Conservation (phyloP, 768 basidiomycete species). For the Hypholoma fasciculare region DNA sequence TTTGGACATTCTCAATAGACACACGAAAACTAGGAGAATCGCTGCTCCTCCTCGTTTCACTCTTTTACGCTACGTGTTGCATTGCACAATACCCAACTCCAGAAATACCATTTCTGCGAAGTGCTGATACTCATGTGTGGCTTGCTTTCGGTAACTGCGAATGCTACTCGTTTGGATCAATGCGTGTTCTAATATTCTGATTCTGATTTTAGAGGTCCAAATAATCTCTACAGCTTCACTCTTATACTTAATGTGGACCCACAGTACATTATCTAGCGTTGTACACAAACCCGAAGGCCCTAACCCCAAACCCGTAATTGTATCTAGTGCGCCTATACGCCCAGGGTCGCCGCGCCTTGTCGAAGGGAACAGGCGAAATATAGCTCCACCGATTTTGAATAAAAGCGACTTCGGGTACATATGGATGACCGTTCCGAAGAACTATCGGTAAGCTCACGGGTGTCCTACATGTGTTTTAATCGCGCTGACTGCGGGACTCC, state of each 20-base stretch:
- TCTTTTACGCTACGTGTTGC: constrained; percentile 54
- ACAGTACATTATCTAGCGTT: constrained; percentile 43
- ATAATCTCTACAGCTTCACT: constrained; percentile 53
- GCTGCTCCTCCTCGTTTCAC: constrained; percentile 60
- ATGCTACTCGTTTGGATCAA: constrained; percentile 3
- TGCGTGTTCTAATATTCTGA: constrained; percentile 8
- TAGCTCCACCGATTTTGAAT: constrained; percentile 24
- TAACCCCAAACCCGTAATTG: constrained; percentile 9
- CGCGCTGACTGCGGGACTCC: constrained; percentile 6
- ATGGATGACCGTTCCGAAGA: constrained; percentile 91
- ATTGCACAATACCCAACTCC: constrained; percentile 37
- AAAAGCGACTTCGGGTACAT: constrained; percentile 67
- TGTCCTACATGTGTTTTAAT: neutral
- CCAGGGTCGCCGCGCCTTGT: constrained; percentile 41
- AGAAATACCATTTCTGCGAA: constrained; percentile 18
- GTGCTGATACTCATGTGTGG: constrained; percentile 37
- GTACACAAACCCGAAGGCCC: constrained; percentile 6
- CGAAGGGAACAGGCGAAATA: constrained; percentile 46
- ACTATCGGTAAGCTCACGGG: constrained; percentile 62
- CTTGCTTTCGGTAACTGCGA: constrained; percentile 47
- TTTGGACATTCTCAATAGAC: constrained; percentile 58
- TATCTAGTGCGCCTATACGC: constrained; percentile 14
- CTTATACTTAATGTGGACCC: constrained; percentile 63
- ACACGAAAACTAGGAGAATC: constrained; percentile 64
- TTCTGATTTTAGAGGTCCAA: constrained; percentile 49